A percentile compares a stretch with the other conserved stretches of the same genome.
Conservation (phyloP, 305 asterid species). For the Solanum hybrid region DNA sequence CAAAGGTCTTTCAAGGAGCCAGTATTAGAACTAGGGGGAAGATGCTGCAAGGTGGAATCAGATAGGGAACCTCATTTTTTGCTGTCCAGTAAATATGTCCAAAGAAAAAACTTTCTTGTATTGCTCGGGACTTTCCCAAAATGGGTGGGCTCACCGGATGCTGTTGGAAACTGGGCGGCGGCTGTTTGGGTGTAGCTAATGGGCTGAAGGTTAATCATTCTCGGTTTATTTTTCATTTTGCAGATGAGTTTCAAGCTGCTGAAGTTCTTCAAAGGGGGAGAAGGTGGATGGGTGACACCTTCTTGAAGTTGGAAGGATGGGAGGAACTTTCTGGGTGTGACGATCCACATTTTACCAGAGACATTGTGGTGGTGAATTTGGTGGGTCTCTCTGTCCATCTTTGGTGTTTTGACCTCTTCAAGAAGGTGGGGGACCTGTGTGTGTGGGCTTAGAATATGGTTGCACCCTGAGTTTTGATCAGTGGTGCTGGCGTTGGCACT, state of each 20-base stretch:
- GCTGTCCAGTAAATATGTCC: not conserved
- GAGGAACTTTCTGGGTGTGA: not conserved
- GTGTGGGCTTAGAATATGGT: not conserved
- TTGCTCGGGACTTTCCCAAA: not conserved
- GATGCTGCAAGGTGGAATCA: not conserved
- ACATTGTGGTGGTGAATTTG: not conserved
- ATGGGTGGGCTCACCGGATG: not conserved
- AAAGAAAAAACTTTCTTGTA: not conserved
- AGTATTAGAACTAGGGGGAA: not conserved
- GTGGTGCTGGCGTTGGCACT: not conserved
- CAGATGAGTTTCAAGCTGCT: not conserved
- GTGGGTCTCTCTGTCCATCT: not conserved
- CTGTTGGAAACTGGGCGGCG: not conserved
- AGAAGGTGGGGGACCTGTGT: not conserved
- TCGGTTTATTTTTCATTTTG: not conserved
- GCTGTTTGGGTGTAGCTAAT: not conserved
- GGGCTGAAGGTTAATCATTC: not conserved
- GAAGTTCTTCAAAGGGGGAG: not conserved
- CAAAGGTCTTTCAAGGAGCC: not conserved
- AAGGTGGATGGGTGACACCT: not conserved
- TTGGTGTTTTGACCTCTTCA: not conserved
- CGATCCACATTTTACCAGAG: not conserved
- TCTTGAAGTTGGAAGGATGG: not conserved
- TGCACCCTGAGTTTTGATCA: not conserved
- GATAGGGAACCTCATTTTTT: not conserved